Conservation (phyloP, 768 basidiomycete genomes). For the Tylopilus vinaceipallidus region DNA sequence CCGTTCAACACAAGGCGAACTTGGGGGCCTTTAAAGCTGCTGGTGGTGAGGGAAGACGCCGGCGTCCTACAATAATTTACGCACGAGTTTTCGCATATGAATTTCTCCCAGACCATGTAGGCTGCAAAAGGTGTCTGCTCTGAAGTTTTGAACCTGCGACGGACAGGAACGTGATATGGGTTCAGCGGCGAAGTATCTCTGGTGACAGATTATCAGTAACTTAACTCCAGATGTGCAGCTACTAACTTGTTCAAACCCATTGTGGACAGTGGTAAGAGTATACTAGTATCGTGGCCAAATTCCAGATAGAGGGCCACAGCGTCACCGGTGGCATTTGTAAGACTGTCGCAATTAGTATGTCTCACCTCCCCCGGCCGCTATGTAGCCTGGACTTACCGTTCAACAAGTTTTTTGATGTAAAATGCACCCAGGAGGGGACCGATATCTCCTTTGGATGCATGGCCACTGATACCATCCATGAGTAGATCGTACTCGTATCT, state of each 20-base stretch:
- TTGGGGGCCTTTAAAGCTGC: constrained; percentile 35
- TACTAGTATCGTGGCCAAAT: constrained; percentile 43
- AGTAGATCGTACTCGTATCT: constrained; percentile 42
- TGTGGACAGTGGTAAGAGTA: constrained; percentile 38
- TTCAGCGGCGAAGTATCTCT: constrained; percentile 35
- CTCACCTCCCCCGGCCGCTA: not conserved
- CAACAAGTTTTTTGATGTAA: constrained; percentile 39
- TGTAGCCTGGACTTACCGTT: constrained; percentile 27
- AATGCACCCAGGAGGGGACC: constrained; percentile 39
- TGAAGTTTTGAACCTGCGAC: constrained; percentile 39
- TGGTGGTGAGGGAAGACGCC: constrained; percentile 1
- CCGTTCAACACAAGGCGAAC: constrained; percentile 43
- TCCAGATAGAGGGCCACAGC: constrained; percentile 37
- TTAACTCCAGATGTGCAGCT: not conserved
- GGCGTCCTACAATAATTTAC: not conserved
- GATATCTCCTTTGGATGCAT: constrained; percentile 29
- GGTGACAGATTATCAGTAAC: not conserved
- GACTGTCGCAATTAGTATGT: constrained; percentile 15
- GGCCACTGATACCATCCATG: constrained; percentile 38
- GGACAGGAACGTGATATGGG: constrained; percentile 23
- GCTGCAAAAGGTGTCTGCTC: constrained; percentile 43
- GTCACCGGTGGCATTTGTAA: constrained; percentile 35
- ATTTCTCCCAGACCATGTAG: constrained; percentile 43
- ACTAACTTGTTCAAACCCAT: constrained; percentile 38
- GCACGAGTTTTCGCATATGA: constrained; percentile 36